Conservation (phyloP, 2,329 filamentous ascomycete genomes). For the Fusarium napiforme region DNA sequence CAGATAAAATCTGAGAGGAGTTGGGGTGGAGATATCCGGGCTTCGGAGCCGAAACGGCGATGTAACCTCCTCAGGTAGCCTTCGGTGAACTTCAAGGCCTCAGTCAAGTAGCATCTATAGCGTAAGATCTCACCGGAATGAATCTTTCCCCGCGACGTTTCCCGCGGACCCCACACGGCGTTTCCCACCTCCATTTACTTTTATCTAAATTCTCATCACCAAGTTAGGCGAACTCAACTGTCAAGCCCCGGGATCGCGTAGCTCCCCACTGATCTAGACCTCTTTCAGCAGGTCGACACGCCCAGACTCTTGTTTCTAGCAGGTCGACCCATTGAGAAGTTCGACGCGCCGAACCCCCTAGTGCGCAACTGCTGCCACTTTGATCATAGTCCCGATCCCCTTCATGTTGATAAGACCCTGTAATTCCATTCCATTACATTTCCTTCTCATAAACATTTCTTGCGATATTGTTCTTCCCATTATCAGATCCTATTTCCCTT, state of each 20-base stretch:
- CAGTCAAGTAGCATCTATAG: background rate
- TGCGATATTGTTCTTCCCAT: rapidly evolving
- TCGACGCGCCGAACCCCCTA: background rate
- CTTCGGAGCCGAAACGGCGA: background rate
- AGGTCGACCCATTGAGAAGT: background rate
- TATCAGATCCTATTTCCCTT: too few relatives aligned
- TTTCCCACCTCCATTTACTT: background rate
- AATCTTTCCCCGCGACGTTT: background rate
- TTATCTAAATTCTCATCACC: background rate
- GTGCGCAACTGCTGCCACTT: background rate
- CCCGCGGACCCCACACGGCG: background rate
- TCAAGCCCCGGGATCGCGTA: background rate
- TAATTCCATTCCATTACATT: background rate
- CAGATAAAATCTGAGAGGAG: background rate
- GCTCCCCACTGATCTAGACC: rapidly evolving
- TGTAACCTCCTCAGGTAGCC: background rate
- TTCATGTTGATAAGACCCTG: background rate
- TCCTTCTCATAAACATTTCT: background rate
- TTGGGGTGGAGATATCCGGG: too few relatives aligned
- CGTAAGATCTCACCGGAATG: background rate
- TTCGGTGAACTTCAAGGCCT: background rate
- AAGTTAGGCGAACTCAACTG: background rate
- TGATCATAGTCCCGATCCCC: background rate
- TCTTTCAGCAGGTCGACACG: background rate
- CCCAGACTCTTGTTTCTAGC: too few relatives aligned